Base-by-base conservation (phyloP, 805 yeast species). In the Starmerella gropengiesseri region DNA sequence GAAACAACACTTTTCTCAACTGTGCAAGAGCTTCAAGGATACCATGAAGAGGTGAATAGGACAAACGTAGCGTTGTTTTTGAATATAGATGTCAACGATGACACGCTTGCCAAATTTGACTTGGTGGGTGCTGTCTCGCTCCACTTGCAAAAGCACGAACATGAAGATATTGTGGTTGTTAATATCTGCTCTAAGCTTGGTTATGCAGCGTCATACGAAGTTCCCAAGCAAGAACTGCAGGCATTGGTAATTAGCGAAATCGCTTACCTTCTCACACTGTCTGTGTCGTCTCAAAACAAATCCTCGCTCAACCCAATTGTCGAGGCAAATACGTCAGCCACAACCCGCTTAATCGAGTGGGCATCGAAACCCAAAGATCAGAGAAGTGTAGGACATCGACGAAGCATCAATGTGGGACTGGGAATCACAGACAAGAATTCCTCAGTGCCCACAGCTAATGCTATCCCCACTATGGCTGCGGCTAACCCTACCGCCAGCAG, bases 61-160 rank as follows among this genome's bases (percentile, higher is more conserved):
- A 74, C 89, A 0, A 77, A 78, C 2, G 67, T 82, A 47, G 75
- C 77, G 0, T 56, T 87, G 14, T 74, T 81, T 47, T 65, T 87
- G 49, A 86, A 84, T 55, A 65, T 70, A 49, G 20, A 31, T 5
- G 37, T 50, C 13, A 28, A 19, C 2, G 47, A 41, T 17, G 29
- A 37, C 14, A 59, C 68, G 3, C 64, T 72, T 7, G 64, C 68
- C 49, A 27, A 54, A 30, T 43, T 60, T 3, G 32, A 66, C 28
- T 51, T 80, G 41, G 54, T 56, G 5, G 51, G 58, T 14, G 74
- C 74, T 0, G 54, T 78, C n/a, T 66, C 69, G 31, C 72, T 75
- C 0, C 61, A 62, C 25, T 65, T 70, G 33, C 13, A 23, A 13
- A 47, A 60, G 7, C 65, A 64, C 19, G 68, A 22, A 4, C 37